A percentile compares a stretch with the other conserved stretches of the same genome.
Conservation (phyloP, 768 basidiomycete genomes). For the Hortiboletus campestris region DNA sequence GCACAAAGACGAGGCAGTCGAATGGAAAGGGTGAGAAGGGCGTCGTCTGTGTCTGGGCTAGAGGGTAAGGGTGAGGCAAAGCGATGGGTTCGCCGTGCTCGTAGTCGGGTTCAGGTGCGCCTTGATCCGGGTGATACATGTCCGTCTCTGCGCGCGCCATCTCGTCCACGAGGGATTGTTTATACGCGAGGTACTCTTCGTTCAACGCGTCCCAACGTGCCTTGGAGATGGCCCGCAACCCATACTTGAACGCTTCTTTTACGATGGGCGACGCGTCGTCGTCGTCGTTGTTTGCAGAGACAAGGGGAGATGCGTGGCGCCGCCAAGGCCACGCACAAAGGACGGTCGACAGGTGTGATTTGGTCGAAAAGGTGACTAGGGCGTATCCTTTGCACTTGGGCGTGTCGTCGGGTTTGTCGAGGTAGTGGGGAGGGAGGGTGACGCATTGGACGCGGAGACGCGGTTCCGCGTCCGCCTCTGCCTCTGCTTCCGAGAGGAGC, state of each 20-base stretch:
- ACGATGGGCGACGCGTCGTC: conserved; percentile 3
- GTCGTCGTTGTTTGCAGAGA: neutral
- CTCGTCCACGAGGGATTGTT: conserved; percentile 50
- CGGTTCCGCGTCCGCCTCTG: neutral
- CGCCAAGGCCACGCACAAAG: conserved; percentile 60
- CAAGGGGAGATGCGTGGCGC: neutral
- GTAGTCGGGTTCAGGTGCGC: neutral
- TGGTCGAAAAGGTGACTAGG: conserved; percentile 52
- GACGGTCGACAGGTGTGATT: conserved; percentile 42
- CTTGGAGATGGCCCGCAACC: conserved; percentile 59
- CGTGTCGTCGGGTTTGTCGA: conserved; percentile 51
- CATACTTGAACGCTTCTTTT: conserved; percentile 53
- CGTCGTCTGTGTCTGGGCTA: conserved; percentile 7
- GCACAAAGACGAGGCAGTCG: conserved; percentile 67
- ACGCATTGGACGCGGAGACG: conserved; percentile 48
- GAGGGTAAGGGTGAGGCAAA: fast-evolving
- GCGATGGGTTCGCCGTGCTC: neutral
- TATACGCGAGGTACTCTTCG: conserved; percentile 67
- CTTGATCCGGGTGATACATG: neutral
- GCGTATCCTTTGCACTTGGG: conserved; percentile 77
- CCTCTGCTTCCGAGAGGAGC: conserved; percentile 26
- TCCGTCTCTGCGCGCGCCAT: conserved; percentile 27
- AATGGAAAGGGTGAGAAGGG: conserved; percentile 50
- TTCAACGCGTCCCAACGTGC: conserved; percentile 61
- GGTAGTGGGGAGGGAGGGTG: conserved; percentile 59